A percentile compares a stretch with the other conserved stretches of the same genome.
Conservation (phyloP, 2,329 filamentous ascomycete species). For the Sporothrix pallida region DNA sequence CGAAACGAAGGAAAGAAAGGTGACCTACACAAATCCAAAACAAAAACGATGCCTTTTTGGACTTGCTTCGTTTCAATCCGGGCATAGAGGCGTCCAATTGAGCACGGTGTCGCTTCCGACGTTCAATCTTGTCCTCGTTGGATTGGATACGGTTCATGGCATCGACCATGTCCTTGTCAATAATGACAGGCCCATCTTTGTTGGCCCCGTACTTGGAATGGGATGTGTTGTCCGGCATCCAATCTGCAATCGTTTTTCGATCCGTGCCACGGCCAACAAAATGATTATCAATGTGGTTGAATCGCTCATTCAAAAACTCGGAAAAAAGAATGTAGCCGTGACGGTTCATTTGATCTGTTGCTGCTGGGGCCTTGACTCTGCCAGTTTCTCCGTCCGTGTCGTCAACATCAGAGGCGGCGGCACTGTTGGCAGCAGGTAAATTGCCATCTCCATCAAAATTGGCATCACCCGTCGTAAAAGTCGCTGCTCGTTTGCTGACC, state of each 20-base stretch:
- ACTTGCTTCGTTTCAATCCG: not conserved
- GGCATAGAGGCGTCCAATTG: not conserved
- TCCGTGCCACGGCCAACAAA: constrained; percentile 58
- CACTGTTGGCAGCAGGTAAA: no score
- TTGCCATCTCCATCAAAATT: no score
- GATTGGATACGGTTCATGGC: no score
- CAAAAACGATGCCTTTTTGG: not conserved
- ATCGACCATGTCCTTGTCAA: no score
- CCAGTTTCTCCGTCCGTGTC: not conserved
- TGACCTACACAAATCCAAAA: constrained; percentile 3
- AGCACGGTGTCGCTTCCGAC: constrained; percentile 5
- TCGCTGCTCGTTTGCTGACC: no score
- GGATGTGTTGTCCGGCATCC: not conserved
- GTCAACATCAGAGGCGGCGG: no score
- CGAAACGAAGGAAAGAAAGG: not conserved
- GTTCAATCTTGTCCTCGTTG: not conserved
- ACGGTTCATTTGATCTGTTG: not conserved
- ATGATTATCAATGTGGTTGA: constrained; percentile 68
- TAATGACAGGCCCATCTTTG: constrained; percentile 12
- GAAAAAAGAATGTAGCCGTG: constrained; percentile 44
- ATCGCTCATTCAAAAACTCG: constrained; percentile 50
- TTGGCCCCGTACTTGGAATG: constrained; percentile 2
- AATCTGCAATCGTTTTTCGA: not conserved
- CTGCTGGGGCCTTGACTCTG: constrained; percentile 47
- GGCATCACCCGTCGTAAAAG: no score